Evolutionary conservation across 1,284 basidiomycete genomes (phyloP).

Genomic region (Volvariella volvacea): DNA sequence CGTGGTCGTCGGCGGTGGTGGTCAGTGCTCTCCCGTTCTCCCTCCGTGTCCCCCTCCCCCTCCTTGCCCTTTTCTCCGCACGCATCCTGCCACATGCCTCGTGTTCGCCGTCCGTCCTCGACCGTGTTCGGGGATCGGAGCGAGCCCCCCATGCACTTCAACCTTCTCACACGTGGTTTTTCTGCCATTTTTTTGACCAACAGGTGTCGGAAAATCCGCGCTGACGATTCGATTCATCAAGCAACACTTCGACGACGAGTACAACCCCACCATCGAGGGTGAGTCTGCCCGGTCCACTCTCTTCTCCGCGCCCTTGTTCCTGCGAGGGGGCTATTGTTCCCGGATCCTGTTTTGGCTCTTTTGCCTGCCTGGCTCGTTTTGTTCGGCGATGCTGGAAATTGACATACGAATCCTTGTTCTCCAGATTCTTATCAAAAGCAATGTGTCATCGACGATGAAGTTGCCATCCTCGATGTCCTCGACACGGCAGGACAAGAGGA

Average conservation of each 20-base stretch:
- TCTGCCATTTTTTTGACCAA: not conserved
- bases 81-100: too few relatives aligned
- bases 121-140: too few relatives aligned
- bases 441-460: slow-evolving; percentile 96
- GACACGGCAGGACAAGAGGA: slow-evolving; percentile 99
- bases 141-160: too few relatives aligned
- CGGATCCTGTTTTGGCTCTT: too few relatives aligned
- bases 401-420: slow-evolving; percentile 1
- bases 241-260: slow-evolving; percentile 96
- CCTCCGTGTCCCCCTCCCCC: not conserved
- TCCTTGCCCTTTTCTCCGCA: too few relatives aligned
- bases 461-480: slow-evolving; percentile 92
- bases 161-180: not conserved
- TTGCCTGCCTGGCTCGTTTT: too few relatives aligned
- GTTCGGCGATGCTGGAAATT: not conserved
- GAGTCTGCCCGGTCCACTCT: slow-evolving; percentile 9
- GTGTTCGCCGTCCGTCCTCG: too few relatives aligned
- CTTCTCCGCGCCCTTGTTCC: not conserved
- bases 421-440: slow-evolving; percentile 93
- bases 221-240: slow-evolving; percentile 98
- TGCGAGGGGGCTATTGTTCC: too few relatives aligned
- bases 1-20: slow-evolving; percentile 96
- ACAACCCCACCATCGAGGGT: slow-evolving; percentile 97
- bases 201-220: slow-evolving; percentile 96
- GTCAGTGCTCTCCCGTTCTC: slow-evolving; percentile 37